Base-by-base conservation (phyloP, 768 basidiomycete genomes). In the Cubamyces lactineus region DNA sequence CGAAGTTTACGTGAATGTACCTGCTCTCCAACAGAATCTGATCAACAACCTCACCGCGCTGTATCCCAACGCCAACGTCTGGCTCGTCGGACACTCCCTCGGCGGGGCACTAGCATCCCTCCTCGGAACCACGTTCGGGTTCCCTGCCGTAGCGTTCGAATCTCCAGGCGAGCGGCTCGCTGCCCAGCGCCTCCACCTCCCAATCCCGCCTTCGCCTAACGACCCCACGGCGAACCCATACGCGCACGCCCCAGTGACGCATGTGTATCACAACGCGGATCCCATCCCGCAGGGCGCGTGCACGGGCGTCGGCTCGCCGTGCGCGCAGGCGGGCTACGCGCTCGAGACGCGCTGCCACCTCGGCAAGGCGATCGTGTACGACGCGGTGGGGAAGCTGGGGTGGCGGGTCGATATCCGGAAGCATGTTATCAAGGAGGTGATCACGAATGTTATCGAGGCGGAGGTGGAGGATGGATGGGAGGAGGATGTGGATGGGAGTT, bases 231-330 rank as follows among this genome's bases (percentile, higher is more conserved):
- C 19, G 2, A 17, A 26, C 2, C 24, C 60, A 61, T 19, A 64
- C 53, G 38, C 62, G 26, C 47, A 61, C 43, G 59, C 74, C 2
- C 74, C 74, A 3, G 74, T 76, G 13, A 75, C 72, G 30, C 73
- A 77, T 67, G 77, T 89, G 50, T 89, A 85, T 72, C 84, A 89
- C 72, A 90, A 78, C 38, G 88, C 88, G 39, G 88, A 90, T 70
- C 88, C 88, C 7, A 85, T 90, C 66, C 84, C 88, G 6, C 84
- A 84, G 62, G 82, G 83, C 26, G 70, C 77, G 24, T 86, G 85
- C 69, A 84, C 78, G 5, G 84, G 84, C 28, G 49, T 78, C 19
- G 62, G 76, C 16, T 85, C 81, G 11, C 70, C 78, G 0, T 90
- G 88, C 61, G 80, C 84, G 41, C 79, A 81, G 46, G 88, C 79